phyloP scores from a whole-genome alignment of 2,329 filamentous ascomycete genomes.

The Apiospora phragmitis region DNA sequence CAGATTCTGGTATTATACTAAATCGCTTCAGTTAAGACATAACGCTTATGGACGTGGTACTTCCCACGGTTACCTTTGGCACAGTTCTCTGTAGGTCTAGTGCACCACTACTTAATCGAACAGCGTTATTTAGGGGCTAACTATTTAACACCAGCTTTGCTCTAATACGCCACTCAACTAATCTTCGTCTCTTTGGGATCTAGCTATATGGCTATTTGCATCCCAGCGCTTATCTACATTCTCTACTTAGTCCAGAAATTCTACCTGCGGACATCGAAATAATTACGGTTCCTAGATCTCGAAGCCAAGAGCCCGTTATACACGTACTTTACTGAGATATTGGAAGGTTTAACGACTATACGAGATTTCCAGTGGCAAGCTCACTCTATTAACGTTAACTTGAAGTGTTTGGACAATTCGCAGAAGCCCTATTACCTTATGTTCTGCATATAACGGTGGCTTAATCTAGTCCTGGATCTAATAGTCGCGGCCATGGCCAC shows the following conservation, averaged over 20 bases:
- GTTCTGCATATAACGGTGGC: conserved; percentile 31
- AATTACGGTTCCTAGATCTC: background rate
- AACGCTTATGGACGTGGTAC: background rate
- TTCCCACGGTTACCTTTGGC: no score
- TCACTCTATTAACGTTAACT: background rate
- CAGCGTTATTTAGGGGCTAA: no score
- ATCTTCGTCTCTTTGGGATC: background rate
- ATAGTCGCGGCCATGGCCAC: conserved; percentile 20
- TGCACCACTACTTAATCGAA: no score
- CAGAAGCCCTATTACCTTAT: conserved; percentile 34
- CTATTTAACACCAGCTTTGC: no score
- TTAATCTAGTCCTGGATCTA: conserved; percentile 17
- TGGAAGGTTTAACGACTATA: background rate
- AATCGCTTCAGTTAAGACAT: conserved; percentile 17
- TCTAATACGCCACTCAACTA: background rate
- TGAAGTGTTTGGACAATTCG: conserved; percentile 28
- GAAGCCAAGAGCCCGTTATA: background rate
- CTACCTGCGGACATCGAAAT: conserved; percentile 13
- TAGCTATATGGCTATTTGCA: background rate
- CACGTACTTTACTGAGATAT: background rate
- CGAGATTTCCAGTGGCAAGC: background rate
- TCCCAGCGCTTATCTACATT: background rate
- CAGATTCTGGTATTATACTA: conserved; percentile 15
- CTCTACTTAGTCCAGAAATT: background rate
- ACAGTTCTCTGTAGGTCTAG: no score